Conservation (phyloP, 116 monocot species). For the Cymodocea nodosa region DNA sequence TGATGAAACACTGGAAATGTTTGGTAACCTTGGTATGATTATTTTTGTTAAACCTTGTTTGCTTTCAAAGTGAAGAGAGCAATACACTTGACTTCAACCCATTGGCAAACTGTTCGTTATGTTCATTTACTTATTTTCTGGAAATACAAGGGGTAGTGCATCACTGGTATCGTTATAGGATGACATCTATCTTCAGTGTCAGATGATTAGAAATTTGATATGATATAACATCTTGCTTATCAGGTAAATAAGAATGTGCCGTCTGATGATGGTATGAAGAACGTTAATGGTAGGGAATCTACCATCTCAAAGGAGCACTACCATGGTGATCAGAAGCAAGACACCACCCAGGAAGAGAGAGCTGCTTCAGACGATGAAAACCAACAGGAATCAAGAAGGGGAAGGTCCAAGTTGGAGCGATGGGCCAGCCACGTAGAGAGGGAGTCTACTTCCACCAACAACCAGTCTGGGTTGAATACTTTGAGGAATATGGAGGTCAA, state of each 20-base stretch:
- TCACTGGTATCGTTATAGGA: no score
- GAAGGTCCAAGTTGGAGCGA: conserved; percentile 86
- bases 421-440: conserved; percentile 93
- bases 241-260: neutral
- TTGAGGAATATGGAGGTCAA: conserved; percentile 14
- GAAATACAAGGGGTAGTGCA: no score
- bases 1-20: no score
- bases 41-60: no score
- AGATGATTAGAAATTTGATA: no score
- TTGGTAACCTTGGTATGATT: no score
- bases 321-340: conserved; percentile 13
- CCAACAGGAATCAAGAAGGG: conserved; percentile 40
- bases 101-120: no score
- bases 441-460: conserved; percentile 29
- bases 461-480: conserved; percentile 13
- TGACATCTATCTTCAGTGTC: no score
- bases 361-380: conserved; percentile 54
- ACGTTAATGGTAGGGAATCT: conserved; percentile 8
- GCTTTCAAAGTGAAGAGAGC: no score
- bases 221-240: neutral
- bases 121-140: no score
- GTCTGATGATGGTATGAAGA: conserved; percentile 16
- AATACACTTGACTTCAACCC: no score
- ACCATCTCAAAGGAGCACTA: conserved; percentile 9
- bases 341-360: conserved; percentile 7